Evolutionary conservation across 2,329 filamentous ascomycete genomes (phyloP).

Genomic region (Exophiala sp.): DNA sequence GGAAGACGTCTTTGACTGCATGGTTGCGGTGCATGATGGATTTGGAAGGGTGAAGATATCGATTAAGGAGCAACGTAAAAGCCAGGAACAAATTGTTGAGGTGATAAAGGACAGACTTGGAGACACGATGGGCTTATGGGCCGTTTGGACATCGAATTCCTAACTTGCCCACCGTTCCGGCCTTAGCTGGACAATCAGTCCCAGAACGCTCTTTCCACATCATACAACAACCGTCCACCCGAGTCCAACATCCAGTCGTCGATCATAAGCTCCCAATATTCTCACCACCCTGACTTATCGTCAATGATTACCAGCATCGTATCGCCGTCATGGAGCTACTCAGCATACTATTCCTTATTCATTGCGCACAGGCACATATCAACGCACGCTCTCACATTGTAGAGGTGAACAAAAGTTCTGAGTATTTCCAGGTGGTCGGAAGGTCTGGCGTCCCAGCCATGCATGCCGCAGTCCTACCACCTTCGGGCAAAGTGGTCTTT

Average conservation of each 20-base stretch:
- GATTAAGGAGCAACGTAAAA: not conserved
- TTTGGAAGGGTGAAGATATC: constrained; percentile 1
- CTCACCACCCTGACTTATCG: not conserved
- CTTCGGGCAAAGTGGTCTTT: constrained; percentile 60
- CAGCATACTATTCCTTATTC: not conserved
- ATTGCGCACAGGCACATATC: not conserved
- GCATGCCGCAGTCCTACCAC: constrained; percentile 56
- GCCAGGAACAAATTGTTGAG: constrained; percentile 14
- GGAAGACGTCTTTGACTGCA: constrained; percentile 12
- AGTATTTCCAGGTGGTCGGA: constrained; percentile 48
- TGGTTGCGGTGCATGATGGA: constrained; percentile 21
- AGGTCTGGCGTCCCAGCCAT: constrained; percentile 61
- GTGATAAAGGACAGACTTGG: constrained; percentile 21
- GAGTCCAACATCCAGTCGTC: no score
- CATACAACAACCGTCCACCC: no score
- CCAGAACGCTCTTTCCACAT: no score
- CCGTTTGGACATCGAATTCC: constrained; percentile 3
- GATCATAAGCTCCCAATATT: no score
- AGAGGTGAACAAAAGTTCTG: constrained; percentile 2
- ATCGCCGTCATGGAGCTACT: not conserved
- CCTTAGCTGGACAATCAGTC: not conserved
- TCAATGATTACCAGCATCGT: not conserved
- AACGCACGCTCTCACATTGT: not conserved
- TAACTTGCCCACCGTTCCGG: not conserved
- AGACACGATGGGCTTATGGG: constrained; percentile 15